phyloP scores from a whole-genome alignment of 805 yeast species.

The Barnettozyma wickerhamii region DNA sequence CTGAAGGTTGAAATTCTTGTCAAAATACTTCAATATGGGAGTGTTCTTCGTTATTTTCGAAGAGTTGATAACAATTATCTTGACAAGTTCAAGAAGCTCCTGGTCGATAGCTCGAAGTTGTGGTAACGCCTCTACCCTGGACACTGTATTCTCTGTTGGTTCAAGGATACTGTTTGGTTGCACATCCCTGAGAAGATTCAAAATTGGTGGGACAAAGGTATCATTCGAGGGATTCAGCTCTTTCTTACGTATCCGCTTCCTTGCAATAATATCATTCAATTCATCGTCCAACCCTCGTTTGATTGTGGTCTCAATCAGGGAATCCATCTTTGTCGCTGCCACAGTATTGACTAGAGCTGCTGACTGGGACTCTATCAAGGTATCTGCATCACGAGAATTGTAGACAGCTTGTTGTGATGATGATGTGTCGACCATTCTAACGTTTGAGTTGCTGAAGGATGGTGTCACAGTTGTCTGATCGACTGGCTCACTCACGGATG shows the following conservation, averaged over 20 bases:
- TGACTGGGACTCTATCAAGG: no score
- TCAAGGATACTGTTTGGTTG: no score
- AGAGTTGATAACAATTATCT: conserved; percentile 6
- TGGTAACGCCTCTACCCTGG: not conserved
- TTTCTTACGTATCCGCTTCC: conserved; percentile 5
- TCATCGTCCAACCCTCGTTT: conserved; percentile 19
- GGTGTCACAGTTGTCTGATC: no score
- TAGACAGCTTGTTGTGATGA: no score
- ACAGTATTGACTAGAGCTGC: not conserved
- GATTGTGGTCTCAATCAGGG: not conserved
- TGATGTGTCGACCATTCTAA: no score
- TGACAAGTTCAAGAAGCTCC: not conserved
- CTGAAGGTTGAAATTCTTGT: not conserved
- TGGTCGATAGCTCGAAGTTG: not conserved
- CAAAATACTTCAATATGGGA: not conserved
- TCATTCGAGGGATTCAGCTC: not conserved
- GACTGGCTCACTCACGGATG: no score
- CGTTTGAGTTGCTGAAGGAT: no score
- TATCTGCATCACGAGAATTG: no score
- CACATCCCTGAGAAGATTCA: not conserved
- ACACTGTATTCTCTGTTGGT: no score
- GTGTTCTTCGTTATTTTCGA: conserved; percentile 4
- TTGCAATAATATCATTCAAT: conserved; percentile 14
- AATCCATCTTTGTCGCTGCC: conserved; percentile 7
- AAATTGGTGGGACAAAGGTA: not conserved